Conservation (phyloP, 306 rosid species). For the Cyamopsis tetragonoloba region DNA sequence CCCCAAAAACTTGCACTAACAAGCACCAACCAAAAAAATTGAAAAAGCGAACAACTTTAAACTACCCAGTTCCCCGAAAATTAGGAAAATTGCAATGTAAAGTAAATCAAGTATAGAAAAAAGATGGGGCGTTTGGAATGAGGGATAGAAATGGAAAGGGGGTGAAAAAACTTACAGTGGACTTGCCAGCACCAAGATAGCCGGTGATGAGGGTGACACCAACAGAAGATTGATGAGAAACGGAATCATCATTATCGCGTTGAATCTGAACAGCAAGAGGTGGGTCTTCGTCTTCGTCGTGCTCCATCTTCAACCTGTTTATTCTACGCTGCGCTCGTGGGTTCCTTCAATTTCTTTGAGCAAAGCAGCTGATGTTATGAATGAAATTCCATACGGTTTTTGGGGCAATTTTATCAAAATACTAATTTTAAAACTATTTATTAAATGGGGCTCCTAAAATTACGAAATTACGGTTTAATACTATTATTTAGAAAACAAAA, state of each 20-base stretch:
- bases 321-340: neutral
- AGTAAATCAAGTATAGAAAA: neutral
- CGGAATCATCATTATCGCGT: slow-evolving; percentile 15
- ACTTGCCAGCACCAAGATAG: slow-evolving; percentile 94
- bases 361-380: neutral
- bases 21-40: neutral
- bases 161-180: slow-evolving; percentile 55
- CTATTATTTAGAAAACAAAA: too few relatives aligned
- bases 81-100: neutral
- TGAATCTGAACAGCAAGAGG: slow-evolving; percentile 79
- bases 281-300: slow-evolving; percentile 66
- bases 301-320: slow-evolving; percentile 42
- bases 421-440: too few relatives aligned
- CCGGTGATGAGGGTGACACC: slow-evolving; percentile 96
- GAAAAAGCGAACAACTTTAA: slow-evolving; percentile 7
- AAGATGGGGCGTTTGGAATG: neutral
- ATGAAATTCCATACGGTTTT: neutral
- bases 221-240: slow-evolving; percentile 40
- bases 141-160: neutral
- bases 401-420: too few relatives aligned
- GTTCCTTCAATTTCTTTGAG: neutral
- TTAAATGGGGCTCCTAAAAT: too few relatives aligned
- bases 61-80: slow-evolving; percentile 8
- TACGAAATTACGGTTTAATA: too few relatives aligned
- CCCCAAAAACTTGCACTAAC: neutral